Conservation (phyloP, 1,284 basidiomycete species). For the Trichosporon asahii region DNA sequence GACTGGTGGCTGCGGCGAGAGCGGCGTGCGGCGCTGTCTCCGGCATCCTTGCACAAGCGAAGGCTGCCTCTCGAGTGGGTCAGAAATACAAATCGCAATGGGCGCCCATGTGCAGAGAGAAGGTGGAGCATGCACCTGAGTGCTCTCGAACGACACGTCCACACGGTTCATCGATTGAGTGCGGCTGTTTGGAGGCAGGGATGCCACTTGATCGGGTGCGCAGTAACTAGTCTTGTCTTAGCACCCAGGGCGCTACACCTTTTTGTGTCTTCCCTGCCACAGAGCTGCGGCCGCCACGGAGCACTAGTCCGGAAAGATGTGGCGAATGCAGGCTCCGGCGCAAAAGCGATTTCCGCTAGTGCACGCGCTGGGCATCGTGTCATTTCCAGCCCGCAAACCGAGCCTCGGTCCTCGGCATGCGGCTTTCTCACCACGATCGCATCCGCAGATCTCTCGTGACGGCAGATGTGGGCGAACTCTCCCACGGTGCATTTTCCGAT, state of each 20-base stretch:
- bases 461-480: background rate
- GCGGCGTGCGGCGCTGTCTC: background rate
- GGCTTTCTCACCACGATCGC: background rate
- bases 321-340: background rate
- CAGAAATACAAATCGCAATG: background rate
- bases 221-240: background rate
- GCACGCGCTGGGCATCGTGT: background rate
- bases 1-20: background rate
- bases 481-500: constrained; percentile 8
- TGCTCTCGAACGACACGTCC: background rate
- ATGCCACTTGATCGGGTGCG: background rate
- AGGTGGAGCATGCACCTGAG: background rate
- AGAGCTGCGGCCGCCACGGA: background rate
- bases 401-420: background rate
- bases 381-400: background rate
- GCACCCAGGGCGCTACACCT: background rate
- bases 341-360: background rate
- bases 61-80: background rate
- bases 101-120: background rate
- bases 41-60: background rate
- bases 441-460: background rate
- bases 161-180: background rate
- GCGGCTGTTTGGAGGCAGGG: background rate
- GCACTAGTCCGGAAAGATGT: background rate
- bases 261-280: background rate